phyloP scores from a whole-genome alignment of 176 grass and related monocot species.

The Bothriochloa decipiens region DNA sequence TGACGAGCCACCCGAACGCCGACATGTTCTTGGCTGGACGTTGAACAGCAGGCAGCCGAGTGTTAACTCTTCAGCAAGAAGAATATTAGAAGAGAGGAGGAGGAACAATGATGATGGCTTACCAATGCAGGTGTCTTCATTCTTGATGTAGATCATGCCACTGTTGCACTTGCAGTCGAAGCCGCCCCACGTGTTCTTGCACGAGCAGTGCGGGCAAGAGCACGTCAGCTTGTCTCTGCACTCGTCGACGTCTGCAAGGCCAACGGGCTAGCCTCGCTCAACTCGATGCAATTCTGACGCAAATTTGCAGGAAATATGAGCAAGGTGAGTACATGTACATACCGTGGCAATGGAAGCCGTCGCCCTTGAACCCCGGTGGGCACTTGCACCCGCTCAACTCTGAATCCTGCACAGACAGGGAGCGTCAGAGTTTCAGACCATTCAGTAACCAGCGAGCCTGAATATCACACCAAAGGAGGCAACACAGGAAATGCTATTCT shows the following conservation, averaged over 20 bases:
- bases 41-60: not conserved
- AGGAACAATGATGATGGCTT: not conserved
- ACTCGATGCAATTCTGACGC: not conserved
- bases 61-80: not conserved
- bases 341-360: slow-evolving; percentile 79
- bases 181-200: slow-evolving; percentile 77
- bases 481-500: not conserved
- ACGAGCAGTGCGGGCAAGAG: slow-evolving; percentile 71
- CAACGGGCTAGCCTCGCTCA: not conserved
- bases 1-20: slow-evolving; percentile 52
- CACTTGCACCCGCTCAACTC: slow-evolving; percentile 67
- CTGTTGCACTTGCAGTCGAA: slow-evolving; percentile 84
- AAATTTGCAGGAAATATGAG: not conserved
- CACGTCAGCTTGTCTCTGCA: slow-evolving; percentile 80
- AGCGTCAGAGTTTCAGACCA: slow-evolving; percentile 7
- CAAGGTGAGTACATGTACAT: not conserved
- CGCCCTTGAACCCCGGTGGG: slow-evolving; percentile 70
- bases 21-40: slow-evolving; percentile 64
- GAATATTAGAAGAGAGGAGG: not conserved
- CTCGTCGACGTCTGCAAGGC: slow-evolving; percentile 72
- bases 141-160: slow-evolving; percentile 63
- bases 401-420: slow-evolving; percentile 44
- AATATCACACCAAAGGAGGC: not conserved
- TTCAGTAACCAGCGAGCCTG: not conserved
- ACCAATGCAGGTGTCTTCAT: slow-evolving; percentile 88